Percentiles rank a stretch among this genome's conserved stretches.
phyloP scores from a whole-genome alignment of 306 rosid species.

The Phaseolus lunatus region DNA sequence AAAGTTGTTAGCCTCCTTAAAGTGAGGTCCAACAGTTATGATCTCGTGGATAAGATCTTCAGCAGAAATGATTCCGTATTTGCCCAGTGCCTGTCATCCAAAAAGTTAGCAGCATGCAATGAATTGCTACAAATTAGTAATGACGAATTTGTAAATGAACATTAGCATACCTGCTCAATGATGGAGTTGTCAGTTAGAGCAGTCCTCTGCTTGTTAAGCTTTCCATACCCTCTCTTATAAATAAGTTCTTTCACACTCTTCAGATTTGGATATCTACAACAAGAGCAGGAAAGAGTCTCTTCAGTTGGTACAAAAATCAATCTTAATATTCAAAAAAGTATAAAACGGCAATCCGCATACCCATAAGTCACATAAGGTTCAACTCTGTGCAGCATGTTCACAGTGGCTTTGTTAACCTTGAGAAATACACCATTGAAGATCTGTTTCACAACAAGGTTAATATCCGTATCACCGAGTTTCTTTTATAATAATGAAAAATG shows the following conservation, averaged over 20 bases:
- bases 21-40: conserved; percentile 86
- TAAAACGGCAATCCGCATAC: conserved; percentile 36
- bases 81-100: conserved; percentile 69
- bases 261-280: conserved; percentile 76
- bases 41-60: conserved; percentile 95
- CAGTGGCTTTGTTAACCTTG: conserved; percentile 89
- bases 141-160: neutral
- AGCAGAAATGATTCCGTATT: conserved; percentile 67
- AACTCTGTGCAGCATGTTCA: conserved; percentile 90
- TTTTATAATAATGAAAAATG: neutral
- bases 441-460: conserved; percentile 49
- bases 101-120: conserved; percentile 27
- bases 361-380: conserved; percentile 94
- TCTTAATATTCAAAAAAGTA: neutral
- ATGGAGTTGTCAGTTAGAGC: conserved; percentile 79
- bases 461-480: neutral
- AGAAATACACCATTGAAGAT: conserved; percentile 91
- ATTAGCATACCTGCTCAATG: conserved; percentile 66
- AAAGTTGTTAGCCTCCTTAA: conserved; percentile 89
- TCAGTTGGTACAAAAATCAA: neutral
- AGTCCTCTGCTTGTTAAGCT: conserved; percentile 73
- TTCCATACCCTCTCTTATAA: conserved; percentile 86
- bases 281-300: neutral
- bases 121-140: neutral
- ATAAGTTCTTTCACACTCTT: conserved; percentile 86